Conservation (phyloP, 495 filamentous ascomycete genomes). For the Hypoxylon lienhwacheense region DNA sequence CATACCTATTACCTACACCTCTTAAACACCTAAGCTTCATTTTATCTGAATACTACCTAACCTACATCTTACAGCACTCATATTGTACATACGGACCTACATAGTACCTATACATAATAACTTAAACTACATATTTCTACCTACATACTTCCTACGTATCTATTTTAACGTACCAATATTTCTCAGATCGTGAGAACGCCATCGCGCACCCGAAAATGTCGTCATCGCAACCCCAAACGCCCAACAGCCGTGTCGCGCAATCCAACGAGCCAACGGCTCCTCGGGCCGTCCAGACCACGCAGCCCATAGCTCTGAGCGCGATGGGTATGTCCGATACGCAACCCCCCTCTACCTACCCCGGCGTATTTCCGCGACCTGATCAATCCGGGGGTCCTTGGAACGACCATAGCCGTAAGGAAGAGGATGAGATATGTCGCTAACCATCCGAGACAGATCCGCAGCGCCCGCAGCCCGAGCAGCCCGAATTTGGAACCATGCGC, state of each 20-base stretch:
- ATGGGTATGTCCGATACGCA: conserved; percentile 37
- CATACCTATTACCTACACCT: not conserved
- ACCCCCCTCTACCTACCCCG: not conserved
- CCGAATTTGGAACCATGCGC: conserved; percentile 38
- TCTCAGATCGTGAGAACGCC: not conserved
- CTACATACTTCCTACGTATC: too few relatives aligned
- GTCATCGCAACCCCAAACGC: conserved; percentile 9
- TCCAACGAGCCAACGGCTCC: not conserved
- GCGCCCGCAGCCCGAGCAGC: conserved; percentile 42
- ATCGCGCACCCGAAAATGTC: conserved; percentile 16
- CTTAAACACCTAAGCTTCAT: not conserved
- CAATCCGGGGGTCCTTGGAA: too few relatives aligned
- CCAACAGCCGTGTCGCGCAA: conserved; percentile 13
- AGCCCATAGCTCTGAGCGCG: conserved; percentile 37
- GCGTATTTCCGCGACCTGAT: too few relatives aligned
- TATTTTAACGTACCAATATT: too few relatives aligned
- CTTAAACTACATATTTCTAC: too few relatives aligned
- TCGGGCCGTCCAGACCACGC: conserved; percentile 34
- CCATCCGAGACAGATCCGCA: conserved; percentile 37
- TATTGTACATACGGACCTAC: too few relatives aligned
- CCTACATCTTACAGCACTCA: not conserved
- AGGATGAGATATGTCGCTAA: not conserved
- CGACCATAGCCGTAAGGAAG: not conserved
- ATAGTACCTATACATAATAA: too few relatives aligned
- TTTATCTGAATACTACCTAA: not conserved